Evolutionary conservation across 192 early-diverging fungal genomes (phyloP), one percentile per base, ranked within the genome.

Genomic region (Diversispora epigaea): DNA sequence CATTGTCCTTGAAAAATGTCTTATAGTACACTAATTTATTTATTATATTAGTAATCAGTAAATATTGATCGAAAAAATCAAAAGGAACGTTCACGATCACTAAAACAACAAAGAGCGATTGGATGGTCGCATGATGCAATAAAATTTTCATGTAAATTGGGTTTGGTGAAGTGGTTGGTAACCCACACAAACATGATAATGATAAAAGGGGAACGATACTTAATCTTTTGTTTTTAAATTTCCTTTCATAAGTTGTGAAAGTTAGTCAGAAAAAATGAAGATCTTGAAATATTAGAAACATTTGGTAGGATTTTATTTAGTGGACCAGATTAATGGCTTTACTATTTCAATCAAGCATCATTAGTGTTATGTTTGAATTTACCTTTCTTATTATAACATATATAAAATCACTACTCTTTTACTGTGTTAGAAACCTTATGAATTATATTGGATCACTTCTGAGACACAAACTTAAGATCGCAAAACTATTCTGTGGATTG

Each of bases 261-360:
- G 39, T 63, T 63, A 11, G 40, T 4, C 6, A 63, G 61, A 39
- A 63, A 63, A 41, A 63, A n/a, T n/a, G n/a, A n/a, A n/a, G n/a
- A n/a, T n/a, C n/a, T n/a, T n/a, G 32, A 25, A 63, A 39, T 11
- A 39, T 25, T 41, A 39, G 5, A 32, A 63, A 10, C 44, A 67
- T n/a, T 8, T 45, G 49, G 65, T 49, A 22, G 65, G 65, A 21
- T 15, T 67, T 49, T 67, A 67, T 67, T 46, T 67, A 25, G 65
- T 67, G 25, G 65, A 67, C n/a, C 65, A 67, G n/a, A 11, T 67
- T 46, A 21, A 67, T 67, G 44, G 65, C 1, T 67, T 67, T 49
- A 21, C 65, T 49, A 67, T 67, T 67, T 32, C 45, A 40, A n/a
- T 67, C 65, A 25, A 17, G 6, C 14, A 67, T 67, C 17, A 67